Percentiles rank a stretch among this genome's conserved stretches.
Evolutionary conservation across 805 yeast species (phyloP).

Genomic region (Monosporozyma siamensis): DNA sequence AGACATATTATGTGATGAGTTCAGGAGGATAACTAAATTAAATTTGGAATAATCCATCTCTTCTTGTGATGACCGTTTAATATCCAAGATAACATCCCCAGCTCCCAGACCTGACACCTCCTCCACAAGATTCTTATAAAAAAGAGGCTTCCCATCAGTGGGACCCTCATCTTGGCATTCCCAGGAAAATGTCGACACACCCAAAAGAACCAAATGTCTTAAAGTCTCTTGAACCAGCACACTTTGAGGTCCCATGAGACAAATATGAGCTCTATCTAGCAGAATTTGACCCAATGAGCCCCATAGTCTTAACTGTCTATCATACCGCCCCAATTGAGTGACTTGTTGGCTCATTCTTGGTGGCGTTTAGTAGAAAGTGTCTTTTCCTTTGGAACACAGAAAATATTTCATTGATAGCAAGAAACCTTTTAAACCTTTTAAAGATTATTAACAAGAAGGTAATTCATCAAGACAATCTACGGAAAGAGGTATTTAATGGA

Average conservation of each 20-base stretch:
- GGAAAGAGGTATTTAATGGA: no score
- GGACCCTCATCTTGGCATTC: conserved; percentile 27
- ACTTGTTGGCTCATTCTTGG: no score
- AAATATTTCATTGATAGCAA: no score
- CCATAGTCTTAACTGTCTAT: conserved; percentile 87
- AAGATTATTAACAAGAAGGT: no score
- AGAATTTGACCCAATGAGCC: conserved; percentile 62
- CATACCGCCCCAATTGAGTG: conserved; percentile 49
- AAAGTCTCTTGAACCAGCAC: conserved; percentile 55
- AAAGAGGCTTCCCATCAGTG: no score
- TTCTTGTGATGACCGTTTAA: background rate
- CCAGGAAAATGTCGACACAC: conserved; percentile 45
- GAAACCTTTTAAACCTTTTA: no score
- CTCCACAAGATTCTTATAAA: background rate
- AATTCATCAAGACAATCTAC: no score
- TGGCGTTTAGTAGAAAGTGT: no score
- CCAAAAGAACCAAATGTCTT: conserved; percentile 74
- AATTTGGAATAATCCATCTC: background rate
- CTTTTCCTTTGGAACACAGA: no score
- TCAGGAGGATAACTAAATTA: no score
- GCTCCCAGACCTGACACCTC: background rate
- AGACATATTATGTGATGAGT: no score
- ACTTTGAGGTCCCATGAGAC: conserved; percentile 47
- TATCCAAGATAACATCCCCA: background rate
- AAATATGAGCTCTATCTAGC: conserved; percentile 48